Evolutionary conservation across 1,284 basidiomycete genomes (phyloP).

Genomic region (Phylloporus gajari): DNA sequence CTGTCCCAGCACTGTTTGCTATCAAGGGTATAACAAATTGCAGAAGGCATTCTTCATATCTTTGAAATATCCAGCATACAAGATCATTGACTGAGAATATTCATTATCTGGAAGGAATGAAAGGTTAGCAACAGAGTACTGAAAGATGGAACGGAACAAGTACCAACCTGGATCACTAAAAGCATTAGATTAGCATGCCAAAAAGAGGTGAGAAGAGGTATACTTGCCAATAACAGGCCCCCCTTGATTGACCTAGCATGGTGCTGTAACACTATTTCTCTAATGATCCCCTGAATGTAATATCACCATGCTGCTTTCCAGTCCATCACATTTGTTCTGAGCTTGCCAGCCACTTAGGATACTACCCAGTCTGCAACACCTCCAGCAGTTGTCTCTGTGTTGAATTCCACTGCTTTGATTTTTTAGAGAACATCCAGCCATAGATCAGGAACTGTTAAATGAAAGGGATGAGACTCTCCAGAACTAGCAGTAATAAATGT

Average conservation of each 20-base stretch:
- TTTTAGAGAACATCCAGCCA: slow-evolving; percentile 89
- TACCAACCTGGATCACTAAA: slow-evolving; percentile 59
- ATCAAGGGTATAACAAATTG: slow-evolving; percentile 74
- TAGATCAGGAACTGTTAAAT: slow-evolving; percentile 79
- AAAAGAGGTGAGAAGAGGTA: neutral
- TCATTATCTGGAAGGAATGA: slow-evolving; percentile 70
- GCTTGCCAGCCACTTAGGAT: slow-evolving; percentile 68
- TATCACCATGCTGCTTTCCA: slow-evolving; percentile 76
- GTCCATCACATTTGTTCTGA: slow-evolving; percentile 73
- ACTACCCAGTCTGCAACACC: slow-evolving; percentile 85
- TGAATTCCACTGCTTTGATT: slow-evolving; percentile 83
- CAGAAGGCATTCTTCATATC: slow-evolving; percentile 69
- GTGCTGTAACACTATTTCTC: slow-evolving; percentile 64
- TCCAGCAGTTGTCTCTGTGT: slow-evolving; percentile 83
- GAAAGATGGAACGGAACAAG: slow-evolving; percentile 34
- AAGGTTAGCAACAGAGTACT: neutral
- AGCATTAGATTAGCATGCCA: too few relatives aligned
- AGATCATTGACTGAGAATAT: slow-evolving; percentile 62
- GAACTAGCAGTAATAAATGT: slow-evolving; percentile 48
- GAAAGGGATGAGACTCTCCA: slow-evolving; percentile 87
- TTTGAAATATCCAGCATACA: slow-evolving; percentile 71
- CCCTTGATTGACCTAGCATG: slow-evolving; percentile 74
- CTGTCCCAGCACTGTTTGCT: slow-evolving; percentile 74
- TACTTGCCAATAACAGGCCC: slow-evolving; percentile 78
- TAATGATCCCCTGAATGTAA: slow-evolving; percentile 76